Percentiles rank a stretch among this genome's conserved stretches.
These are phyloP conservation scores for Leptosphaerulina australis DNA, from an alignment of 2,329 filamentous ascomycete species.

Conservation along the genomic window DNA sequence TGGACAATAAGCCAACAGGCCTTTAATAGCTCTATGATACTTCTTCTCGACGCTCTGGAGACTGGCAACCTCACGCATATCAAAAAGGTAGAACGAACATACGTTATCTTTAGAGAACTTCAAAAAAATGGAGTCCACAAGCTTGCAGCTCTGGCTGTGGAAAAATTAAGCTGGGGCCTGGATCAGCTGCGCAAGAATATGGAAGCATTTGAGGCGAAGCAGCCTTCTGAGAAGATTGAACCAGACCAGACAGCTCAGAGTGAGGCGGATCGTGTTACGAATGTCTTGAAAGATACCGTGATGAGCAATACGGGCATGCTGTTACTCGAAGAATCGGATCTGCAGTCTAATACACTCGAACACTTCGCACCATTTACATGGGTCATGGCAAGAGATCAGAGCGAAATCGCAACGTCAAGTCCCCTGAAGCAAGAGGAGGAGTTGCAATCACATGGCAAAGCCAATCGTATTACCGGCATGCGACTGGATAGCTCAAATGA, in stretches of 20 bases:
- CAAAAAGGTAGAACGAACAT: conserved; percentile 50
- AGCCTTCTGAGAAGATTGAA: conserved; percentile 16
- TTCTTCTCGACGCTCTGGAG: conserved; percentile 56
- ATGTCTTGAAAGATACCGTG: conserved; percentile 45
- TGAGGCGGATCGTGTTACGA: conserved; percentile 22
- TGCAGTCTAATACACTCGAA: conserved; percentile 48
- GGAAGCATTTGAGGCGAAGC: conserved; percentile 16
- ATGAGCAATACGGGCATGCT: conserved; percentile 58
- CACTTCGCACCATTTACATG: conserved; percentile 44
- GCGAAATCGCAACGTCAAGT: conserved; percentile 5
- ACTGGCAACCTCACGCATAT: conserved; percentile 40
- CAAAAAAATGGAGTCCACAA: conserved; percentile 53
- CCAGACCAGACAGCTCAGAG: conserved; percentile 3
- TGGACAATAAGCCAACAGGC: conserved; percentile 58
- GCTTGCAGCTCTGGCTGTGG: conserved; percentile 53
- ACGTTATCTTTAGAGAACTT: conserved; percentile 52
- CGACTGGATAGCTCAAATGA: conserved; percentile 6
- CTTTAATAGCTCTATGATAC: conserved; percentile 58
- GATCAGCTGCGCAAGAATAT: conserved; percentile 27
- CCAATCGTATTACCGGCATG: conserved; percentile 13
- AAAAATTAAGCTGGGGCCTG: conserved; percentile 46
- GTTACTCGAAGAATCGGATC: conserved; percentile 54
- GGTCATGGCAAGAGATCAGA: conserved; percentile 25
- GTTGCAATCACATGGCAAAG: conserved; percentile 20
- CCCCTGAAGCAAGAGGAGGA: conserved; percentile 21